Base-by-base conservation (phyloP, 2,329 filamentous ascomycete genomes). In the Bipolaris zeicola region DNA sequence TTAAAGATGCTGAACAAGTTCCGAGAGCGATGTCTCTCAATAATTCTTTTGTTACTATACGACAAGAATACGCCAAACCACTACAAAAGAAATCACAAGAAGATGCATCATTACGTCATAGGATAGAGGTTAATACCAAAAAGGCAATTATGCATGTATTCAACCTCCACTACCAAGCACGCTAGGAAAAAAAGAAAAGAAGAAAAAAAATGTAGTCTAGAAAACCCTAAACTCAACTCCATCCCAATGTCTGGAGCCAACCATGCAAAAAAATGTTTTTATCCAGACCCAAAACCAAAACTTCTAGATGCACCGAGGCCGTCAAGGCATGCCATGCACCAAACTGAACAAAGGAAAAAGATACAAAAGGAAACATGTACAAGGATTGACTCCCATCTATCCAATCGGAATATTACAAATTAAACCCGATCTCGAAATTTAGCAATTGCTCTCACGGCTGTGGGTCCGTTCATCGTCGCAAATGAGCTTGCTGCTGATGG, bases 401-500 rank as follows among this genome's bases (percentile, higher is more conserved):
- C 33, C 45, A 24, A 37, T 48, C 31, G 31, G 13, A 18, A 24
- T 48, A 24, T 37, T 37, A 45, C 36, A 36, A 49, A 48, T 42
- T 39, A 28, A 37, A 43, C 42, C 28, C 28, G 28, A 56, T 13
- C 36, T 36, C 3, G 11, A 47, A 28, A 22, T 7, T 46, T 34
- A 20, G 52, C 36, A 24, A 43, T 36, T 28, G 20, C 42, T 47
- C 28, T 41, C 42, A 41, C 24, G 18, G 13, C 13, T 11, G 26
- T 44, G 20, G 41, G 14, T 37, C 18, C n/a, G 6, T 52, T 43
- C 24, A 57, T 48, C 54, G 43, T 47, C 54, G 54, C 13, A 48
- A 39, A 39, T 53, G 54, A 6, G 44, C 50, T 7, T 57, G 54
- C 13, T 52, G 43, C n/a, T 56, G 53, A 18, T 57, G 54, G 16